phyloP scores from a whole-genome alignment of 495 filamentous ascomycete species.

The Aspergillus incahuasiensis region DNA sequence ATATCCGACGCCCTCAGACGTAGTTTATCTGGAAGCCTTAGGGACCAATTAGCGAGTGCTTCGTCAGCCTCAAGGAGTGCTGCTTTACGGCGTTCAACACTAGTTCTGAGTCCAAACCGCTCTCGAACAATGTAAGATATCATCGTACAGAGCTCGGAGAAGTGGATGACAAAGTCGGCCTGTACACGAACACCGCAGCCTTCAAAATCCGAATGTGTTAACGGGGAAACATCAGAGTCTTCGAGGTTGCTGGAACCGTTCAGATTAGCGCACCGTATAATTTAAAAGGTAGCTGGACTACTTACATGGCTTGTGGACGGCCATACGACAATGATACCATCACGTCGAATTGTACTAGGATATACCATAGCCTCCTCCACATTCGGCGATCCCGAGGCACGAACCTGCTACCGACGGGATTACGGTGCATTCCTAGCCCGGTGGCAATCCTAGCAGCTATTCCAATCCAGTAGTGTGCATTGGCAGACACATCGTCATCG shows the following conservation, averaged over 20 bases:
- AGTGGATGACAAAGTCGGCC: slow-evolving; percentile 42
- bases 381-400: slow-evolving; percentile 39
- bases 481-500: slow-evolving; percentile 46
- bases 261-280: neutral
- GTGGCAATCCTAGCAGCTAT: slow-evolving; percentile 46
- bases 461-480: slow-evolving; percentile 48
- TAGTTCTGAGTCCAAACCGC: slow-evolving; percentile 37
- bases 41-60: slow-evolving; percentile 42
- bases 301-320: slow-evolving; percentile 46
- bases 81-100: slow-evolving; percentile 38
- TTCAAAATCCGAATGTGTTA: slow-evolving; percentile 44
- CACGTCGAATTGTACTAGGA: slow-evolving; percentile 46
- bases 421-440: slow-evolving; percentile 47
- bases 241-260: slow-evolving; percentile 35
- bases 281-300: neutral
- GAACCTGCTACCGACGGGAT: slow-evolving; percentile 41
- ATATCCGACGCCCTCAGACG: slow-evolving; percentile 41
- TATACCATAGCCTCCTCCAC: slow-evolving; percentile 47
- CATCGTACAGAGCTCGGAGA: slow-evolving; percentile 44
- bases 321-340: slow-evolving; percentile 47
- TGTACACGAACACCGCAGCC: slow-evolving; percentile 41
- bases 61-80: slow-evolving; percentile 44
- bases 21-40: slow-evolving; percentile 41
- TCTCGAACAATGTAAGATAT: slow-evolving; percentile 43
- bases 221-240: slow-evolving; percentile 43